Conservation (phyloP, 139 green algal genomes). For the Coccomyxa sp. region DNA sequence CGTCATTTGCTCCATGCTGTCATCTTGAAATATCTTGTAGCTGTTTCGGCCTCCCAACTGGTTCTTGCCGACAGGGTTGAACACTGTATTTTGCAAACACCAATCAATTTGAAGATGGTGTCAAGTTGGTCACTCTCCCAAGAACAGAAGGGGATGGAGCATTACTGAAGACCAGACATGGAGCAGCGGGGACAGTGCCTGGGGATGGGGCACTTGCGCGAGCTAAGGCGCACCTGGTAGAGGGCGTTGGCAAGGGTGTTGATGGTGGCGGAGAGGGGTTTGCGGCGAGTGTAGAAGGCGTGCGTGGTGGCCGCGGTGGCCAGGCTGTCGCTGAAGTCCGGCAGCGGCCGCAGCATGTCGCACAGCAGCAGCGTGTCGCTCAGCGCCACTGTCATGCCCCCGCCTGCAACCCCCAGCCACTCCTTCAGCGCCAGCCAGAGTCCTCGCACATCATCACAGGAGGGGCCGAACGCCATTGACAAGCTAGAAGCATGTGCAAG, state of each 20-base stretch:
- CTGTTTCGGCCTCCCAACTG: too few species aligned
- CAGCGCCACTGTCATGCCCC: conserved; percentile 86
- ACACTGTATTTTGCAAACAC: too few species aligned
- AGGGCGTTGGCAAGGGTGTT: conserved; percentile 98
- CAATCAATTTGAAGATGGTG: too few species aligned
- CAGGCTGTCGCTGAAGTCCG: conserved; percentile 64
- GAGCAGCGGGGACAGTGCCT: not conserved
- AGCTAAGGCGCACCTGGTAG: conserved; percentile 69
- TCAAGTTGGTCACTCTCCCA: too few species aligned
- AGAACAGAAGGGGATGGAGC: too few species aligned
- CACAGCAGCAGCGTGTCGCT: conserved; percentile 79
- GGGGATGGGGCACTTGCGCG: not conserved
- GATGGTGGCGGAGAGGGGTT: conserved; percentile 93
- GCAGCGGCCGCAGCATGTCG: conserved; percentile 73
- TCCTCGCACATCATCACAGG: too few species aligned
- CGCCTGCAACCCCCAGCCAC: conserved; percentile 25
- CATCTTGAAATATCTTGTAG: too few species aligned
- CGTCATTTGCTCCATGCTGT: too few species aligned
- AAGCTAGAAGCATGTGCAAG: too few species aligned
- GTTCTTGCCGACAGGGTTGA: too few species aligned
- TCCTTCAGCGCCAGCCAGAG: not conserved
- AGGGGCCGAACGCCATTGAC: too few species aligned
- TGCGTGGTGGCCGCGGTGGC: conserved; percentile 60
- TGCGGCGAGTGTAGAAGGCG: conserved; percentile 82
- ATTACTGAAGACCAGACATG: not conserved